phyloP scores from a whole-genome alignment of 306 rosid species.

The Sphenostylis stenocarpa region DNA sequence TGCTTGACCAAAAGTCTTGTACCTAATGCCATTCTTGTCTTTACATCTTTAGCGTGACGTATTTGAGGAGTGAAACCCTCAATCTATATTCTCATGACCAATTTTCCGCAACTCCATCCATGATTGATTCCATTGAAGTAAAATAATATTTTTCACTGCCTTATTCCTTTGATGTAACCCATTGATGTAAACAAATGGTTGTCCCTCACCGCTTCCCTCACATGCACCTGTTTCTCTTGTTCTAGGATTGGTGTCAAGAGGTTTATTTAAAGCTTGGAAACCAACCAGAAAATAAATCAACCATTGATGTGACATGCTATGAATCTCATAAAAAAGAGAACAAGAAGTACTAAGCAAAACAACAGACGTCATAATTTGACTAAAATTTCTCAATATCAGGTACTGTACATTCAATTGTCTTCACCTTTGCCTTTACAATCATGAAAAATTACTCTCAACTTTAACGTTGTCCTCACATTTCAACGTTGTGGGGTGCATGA shows the following conservation, averaged over 20 bases:
- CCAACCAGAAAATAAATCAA: not conserved
- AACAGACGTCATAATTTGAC: not conserved
- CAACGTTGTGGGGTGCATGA: not conserved
- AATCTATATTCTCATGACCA: not conserved
- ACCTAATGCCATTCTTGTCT: not conserved
- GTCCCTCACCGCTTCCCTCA: not conserved
- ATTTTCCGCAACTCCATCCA: not conserved
- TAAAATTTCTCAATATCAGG: not conserved
- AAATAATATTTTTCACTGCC: not conserved
- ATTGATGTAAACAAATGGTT: not conserved
- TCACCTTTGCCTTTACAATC: not conserved
- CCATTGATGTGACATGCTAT: not conserved
- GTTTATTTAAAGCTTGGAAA: not conserved
- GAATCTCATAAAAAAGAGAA: not conserved
- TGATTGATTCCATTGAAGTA: not conserved
- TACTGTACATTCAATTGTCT: constrained; percentile 29
- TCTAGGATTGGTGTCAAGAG: not conserved
- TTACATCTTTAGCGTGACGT: not conserved
- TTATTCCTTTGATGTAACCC: not conserved
- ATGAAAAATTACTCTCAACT: not conserved
- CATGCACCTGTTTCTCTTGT: not conserved
- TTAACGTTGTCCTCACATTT: not conserved
- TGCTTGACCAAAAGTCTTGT: not conserved
- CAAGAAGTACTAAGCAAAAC: not conserved
- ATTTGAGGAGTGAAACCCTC: not conserved